Conservation (phyloP, 345 rosid genomes). For the Adansonia digitata region DNA sequence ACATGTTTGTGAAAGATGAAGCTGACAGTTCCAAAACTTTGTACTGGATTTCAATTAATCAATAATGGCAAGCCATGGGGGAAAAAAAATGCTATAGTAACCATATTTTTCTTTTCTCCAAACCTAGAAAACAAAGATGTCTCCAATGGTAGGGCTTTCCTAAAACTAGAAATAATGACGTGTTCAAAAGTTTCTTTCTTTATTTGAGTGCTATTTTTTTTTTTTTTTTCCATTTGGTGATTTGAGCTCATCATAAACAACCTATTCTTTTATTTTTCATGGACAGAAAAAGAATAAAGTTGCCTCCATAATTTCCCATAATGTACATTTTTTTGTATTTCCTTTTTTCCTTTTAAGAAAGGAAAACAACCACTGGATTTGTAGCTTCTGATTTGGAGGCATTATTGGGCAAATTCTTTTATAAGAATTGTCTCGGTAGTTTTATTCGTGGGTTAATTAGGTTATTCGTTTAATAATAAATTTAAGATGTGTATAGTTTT, state of each 20-base stretch:
- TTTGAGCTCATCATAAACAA: background rate
- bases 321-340: background rate
- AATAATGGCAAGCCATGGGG: no score
- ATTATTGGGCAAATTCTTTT: background rate
- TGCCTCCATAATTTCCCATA: background rate
- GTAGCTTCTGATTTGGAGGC: background rate
- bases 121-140: no score
- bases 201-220: no score
- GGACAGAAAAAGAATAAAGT: background rate
- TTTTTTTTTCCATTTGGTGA: no score
- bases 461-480: no score
- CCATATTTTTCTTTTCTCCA: background rate
- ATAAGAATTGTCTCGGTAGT: background rate
- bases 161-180: background rate
- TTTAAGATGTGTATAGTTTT: no score
- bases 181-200: background rate
- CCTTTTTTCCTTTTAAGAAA: background rate
- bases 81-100: no score
- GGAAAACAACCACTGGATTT: background rate
- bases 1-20: background rate
- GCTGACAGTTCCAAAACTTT: background rate
- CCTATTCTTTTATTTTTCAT: background rate
- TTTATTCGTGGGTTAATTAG: no score
- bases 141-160: background rate
- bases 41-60: no score